Conservation (phyloP, 331 rosid species). For the Erythrophleum ivorense region DNA sequence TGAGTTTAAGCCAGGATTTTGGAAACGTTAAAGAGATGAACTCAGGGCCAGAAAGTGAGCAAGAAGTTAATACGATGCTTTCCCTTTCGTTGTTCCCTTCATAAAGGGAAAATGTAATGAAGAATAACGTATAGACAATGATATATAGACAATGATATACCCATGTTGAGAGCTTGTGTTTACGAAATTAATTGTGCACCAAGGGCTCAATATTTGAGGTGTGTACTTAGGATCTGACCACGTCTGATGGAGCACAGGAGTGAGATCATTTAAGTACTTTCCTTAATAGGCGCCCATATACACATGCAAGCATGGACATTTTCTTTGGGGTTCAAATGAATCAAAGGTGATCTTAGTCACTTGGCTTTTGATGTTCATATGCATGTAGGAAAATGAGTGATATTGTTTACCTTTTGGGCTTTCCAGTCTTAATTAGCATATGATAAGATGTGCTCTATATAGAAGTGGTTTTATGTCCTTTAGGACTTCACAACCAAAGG, state of each 20-base stretch:
- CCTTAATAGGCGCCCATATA: conserved; percentile 23
- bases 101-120: conserved; percentile 14
- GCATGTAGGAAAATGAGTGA: not conserved
- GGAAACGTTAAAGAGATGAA: conserved; percentile 32
- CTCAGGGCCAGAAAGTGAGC: conserved; percentile 28
- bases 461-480: not conserved
- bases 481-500: too few species aligned
- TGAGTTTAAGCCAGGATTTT: conserved; percentile 46
- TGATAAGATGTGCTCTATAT: not conserved
- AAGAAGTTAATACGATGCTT: conserved; percentile 56
- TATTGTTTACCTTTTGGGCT: too few species aligned
- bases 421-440: too few species aligned
- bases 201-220: conserved; percentile 37
- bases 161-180: conserved; percentile 26
- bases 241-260: conserved; percentile 47
- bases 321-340: not conserved
- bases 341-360: conserved; percentile 13
- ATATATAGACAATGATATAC: not conserved
- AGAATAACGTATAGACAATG: not conserved
- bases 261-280: conserved; percentile 73
- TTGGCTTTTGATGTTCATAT: conserved; percentile 12
- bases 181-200: conserved; percentile 29
- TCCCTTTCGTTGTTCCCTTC: conserved; percentile 62
- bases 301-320: conserved; percentile 32
- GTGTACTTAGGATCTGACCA: conserved; percentile 70